These are phyloP conservation scores for Asparagopsis taxiformis DNA, from an alignment of 31 red algal genomes.

Conservation along the genomic window DNA sequence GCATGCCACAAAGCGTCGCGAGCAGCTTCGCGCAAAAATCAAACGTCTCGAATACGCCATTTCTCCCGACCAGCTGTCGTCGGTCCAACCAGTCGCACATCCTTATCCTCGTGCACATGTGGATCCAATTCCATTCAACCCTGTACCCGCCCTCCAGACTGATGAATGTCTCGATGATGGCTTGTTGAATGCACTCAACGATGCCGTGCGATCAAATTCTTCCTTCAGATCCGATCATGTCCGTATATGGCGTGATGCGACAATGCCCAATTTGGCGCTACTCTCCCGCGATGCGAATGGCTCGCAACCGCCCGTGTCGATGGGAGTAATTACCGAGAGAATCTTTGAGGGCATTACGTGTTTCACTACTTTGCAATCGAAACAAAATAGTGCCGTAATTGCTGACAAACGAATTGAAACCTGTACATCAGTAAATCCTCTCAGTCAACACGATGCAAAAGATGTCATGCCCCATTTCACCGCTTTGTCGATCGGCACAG, in stretches of 20 bases:
- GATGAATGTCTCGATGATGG: neutral
- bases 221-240: conserved; percentile 51
- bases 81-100: neutral
- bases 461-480: conserved; percentile 14
- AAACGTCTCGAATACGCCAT: neutral
- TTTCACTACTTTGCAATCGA: conserved; percentile 27
- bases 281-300: neutral
- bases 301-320: conserved; percentile 13
- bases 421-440: conserved; percentile 3
- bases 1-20: conserved; percentile 10
- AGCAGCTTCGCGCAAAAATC: conserved; percentile 12
- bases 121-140: neutral
- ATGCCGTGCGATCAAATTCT: conserved; percentile 14
- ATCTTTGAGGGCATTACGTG: conserved; percentile 66
- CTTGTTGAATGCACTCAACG: conserved; percentile 13
- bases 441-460: conserved; percentile 12
- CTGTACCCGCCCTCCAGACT: neutral
- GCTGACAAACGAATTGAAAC: conserved; percentile 16
- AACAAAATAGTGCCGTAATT: neutral
- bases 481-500: conserved; percentile 14
- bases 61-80: neutral
- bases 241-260: conserved; percentile 54
- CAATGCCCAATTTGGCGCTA: conserved; percentile 64
- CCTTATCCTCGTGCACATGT: neutral
- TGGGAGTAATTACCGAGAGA: conserved; percentile 49